A percentile compares a stretch with the other conserved stretches of the same genome.
phyloP scores from a whole-genome alignment of 345 rosid genomes.

The Physaria fendleri region DNA sequence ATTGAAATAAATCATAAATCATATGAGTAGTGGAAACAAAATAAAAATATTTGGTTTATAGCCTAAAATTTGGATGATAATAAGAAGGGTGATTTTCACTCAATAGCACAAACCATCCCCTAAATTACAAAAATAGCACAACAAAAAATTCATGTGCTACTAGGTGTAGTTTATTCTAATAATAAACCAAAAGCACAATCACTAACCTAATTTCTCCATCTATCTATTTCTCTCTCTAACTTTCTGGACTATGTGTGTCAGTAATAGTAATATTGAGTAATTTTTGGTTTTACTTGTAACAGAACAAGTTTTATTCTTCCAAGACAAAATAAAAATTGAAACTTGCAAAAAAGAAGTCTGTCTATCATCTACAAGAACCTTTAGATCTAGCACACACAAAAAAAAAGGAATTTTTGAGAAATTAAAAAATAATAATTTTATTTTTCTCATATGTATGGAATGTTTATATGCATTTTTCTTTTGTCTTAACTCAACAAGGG shows the following conservation, averaged over 20 bases:
- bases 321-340: slow-evolving; percentile 27
- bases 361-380: slow-evolving; percentile 55
- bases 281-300: slow-evolving; percentile 35
- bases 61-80: no score
- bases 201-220: slow-evolving; percentile 14
- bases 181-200: no score
- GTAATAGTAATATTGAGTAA: slow-evolving; percentile 34
- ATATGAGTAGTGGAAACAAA: not conserved
- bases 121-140: no score
- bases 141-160: no score
- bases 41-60: not conserved
- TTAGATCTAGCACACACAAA: slow-evolving; percentile 71
- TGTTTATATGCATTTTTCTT: slow-evolving; percentile 6
- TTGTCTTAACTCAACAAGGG: slow-evolving; percentile 22
- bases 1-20: not conserved
- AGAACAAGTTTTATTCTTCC: slow-evolving; percentile 61
- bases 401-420: no score
- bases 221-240: slow-evolving; percentile 25
- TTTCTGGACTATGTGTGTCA: slow-evolving; percentile 34
- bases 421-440: not conserved
- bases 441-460: slow-evolving; percentile 7
- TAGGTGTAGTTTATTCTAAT: no score
- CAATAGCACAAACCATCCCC: no score
- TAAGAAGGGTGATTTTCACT: no score
- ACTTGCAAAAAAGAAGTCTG: slow-evolving; percentile 36